Evolutionary conservation across 202 grass and related monocot species (phyloP).

Genomic region (Setaria viridis): DNA sequence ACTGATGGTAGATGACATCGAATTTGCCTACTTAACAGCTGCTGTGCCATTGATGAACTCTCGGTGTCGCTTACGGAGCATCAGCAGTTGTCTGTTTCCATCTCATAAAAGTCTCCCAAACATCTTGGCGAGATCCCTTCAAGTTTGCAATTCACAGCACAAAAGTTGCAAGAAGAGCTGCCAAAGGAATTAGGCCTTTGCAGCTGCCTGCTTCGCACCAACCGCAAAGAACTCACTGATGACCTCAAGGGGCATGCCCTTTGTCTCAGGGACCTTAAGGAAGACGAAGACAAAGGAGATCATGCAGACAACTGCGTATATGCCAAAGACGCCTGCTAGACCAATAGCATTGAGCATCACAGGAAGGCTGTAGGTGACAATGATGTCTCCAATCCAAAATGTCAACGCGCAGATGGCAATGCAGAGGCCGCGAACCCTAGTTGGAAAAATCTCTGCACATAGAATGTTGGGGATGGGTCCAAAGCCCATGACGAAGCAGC

Average conservation of each 20-base stretch:
- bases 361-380: slow-evolving; percentile 84
- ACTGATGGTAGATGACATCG: not conserved
- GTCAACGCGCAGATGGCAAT: slow-evolving; percentile 81
- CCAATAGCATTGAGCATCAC: slow-evolving; percentile 79
- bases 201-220: slow-evolving; percentile 61
- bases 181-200: slow-evolving; percentile 49
- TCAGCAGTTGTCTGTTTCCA: slow-evolving; percentile 11
- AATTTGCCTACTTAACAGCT: slow-evolving; percentile 37
- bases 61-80: not conserved
- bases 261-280: slow-evolving; percentile 92
- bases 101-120: slow-evolving; percentile 27
- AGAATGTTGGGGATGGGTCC: slow-evolving; percentile 87
- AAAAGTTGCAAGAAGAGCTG: slow-evolving; percentile 19
- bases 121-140: slow-evolving; percentile 6
- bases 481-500: slow-evolving; percentile 83
- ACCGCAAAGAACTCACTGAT: slow-evolving; percentile 89
- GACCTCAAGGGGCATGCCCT: slow-evolving; percentile 95
- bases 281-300: slow-evolving; percentile 78
- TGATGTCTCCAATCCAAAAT: slow-evolving; percentile 79
- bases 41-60: slow-evolving; percentile 28
- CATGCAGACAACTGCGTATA: slow-evolving; percentile 73
- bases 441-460: slow-evolving; percentile 83
- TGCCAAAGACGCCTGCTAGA: slow-evolving; percentile 80
- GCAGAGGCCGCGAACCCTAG: slow-evolving; percentile 83
- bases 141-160: slow-evolving; percentile 28